Base-by-base conservation (phyloP, 1,139 yeast genomes). In the Hyphopichia khmerensis region DNA sequence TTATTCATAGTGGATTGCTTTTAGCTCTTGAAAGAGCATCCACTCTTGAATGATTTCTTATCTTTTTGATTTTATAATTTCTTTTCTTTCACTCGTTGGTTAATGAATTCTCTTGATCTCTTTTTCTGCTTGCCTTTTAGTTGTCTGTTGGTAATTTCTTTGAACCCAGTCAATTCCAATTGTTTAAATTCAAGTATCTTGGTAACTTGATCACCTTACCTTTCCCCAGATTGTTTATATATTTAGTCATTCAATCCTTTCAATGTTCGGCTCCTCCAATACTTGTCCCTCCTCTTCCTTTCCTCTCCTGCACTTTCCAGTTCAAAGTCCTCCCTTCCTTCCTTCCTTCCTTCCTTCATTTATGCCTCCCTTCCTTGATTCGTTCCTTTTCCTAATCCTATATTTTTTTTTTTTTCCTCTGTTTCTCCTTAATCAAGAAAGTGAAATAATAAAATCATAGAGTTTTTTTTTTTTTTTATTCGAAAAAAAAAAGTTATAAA, bases 261-360 rank as follows among this genome's bases (percentile, higher is more conserved):
- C n/a, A n/a, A n/a, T n/a, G n/a, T n/a, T n/a, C 9, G 24, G 24
- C 14, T 42, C 24, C 34, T 27, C 43, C 40, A 41, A 23, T 33
- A 30, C 26, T 36, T 23, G n/a, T 41, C 18, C 34, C 36, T 35
- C 35, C 41, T 27, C 29, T 37, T 23, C 44, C 35, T 24, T 29
- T 31, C 3, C 13, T n/a, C 7, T 21, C 24, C 24, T 21, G 8
- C 8, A 6, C 35, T 23, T 18, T 38, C 38, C 30, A 33, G 33
- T 40, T 16, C 26, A 8, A 5, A 17, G 37, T 40, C 36, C 41
- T 36, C 35, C 46, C 42, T 33, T 38, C 40, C 33, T 41, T 42
- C 41, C 42, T 33, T 18, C 33, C 31, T 35, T 19, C 7, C 35
- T 6, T 18, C 43, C 30, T 27, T n/a, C n/a, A n/a, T n/a, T n/a